Evolutionary conservation across 139 green algal genomes (phyloP), one percentile per base, ranked within the genome.

Genomic region (Chlorella sp.): DNA sequence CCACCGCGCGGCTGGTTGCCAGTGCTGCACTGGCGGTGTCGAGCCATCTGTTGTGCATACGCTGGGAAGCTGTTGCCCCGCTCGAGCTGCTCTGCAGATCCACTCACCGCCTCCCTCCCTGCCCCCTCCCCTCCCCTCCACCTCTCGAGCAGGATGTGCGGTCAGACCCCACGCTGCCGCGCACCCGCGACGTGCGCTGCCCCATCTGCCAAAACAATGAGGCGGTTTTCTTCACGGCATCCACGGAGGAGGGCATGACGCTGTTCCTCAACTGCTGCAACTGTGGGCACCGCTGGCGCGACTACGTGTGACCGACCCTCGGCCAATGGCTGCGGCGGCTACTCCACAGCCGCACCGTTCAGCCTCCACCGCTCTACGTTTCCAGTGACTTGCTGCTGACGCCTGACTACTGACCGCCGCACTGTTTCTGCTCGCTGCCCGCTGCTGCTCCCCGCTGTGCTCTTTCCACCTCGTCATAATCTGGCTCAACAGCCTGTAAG

Each of bases 211-310:
- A 87, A 19, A 88, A 98, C 84, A 95, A 97, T 56, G 95, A 98
- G 88, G 94, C 94, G 1, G 95, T 98, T 0, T 98, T 96, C 87
- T 95, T 97, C 78, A 95, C 91, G 2, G 89, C 92, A 28, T 91
- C 84, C 76, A 96, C 93, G 41, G 95, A 97, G 38, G 87, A 90
- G 87, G 95, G 94, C 76, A 98, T 97, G 94, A 97, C 94, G 3
- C 85, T 98, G 30, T 98, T 96, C 89, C 96, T 98, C 84, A 43
- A 28, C 30, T 84, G 79, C 64, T 65, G 44, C 43, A 77, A 75
- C 14, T 98, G 95, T 83, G 83, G 82, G 17, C 89, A 97, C 67
- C 87, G 93, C 43, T 98, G 95, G 95, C 86, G 92, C 17, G 95
- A 98, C 73, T 92, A 96, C 58, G 93, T 96, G 8, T 96, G 77